Evolutionary conservation across 768 basidiomycete genomes (phyloP), one percentile per base, ranked within the genome.

Genomic region (Omphalotus guepiniiformis): DNA sequence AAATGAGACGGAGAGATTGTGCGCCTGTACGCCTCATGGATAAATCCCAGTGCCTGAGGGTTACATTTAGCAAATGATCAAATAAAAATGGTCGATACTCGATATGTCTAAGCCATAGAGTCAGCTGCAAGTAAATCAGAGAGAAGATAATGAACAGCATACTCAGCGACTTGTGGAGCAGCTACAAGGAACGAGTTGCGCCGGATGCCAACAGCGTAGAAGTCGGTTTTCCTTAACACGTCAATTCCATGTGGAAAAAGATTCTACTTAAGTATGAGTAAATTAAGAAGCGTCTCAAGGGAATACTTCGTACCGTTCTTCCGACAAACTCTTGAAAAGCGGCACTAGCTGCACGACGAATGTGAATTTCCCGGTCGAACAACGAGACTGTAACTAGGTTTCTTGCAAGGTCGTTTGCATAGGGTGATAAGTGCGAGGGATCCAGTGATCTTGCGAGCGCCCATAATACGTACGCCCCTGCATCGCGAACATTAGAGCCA

Each of bases 261-360:
- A 51, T 79, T 83, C 95, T 98, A 58, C 23, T 52, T 49, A 58
- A 46, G 44, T 34, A 52, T 55, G 42, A 42, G 52, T 44, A 48
- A 21, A 37, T 35, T 39, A 8, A 39, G 32, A 6, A 39, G 28
- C 35, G 42, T 15, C 34, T 32, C 39, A 43, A 43, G 34, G 37
- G 4, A 43, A 27, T 26, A 9, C 44, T 39, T 22, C 84, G 63
- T 59, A 96, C 95, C 70, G 87, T 86, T 60, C 96, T 74, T 11
- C 96, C 96, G 30, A 97, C 96, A 58, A 87, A 85, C 68, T 99
- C 96, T 66, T 99, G 96, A 62, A 91, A 98, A 11, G 94, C 91
- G 15, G 96, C 96, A 64, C 95, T 98, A 11, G 94, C 94, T 12
- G 96, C 95, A 54, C 96, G 72, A 21, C 96, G 79, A 47, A 99